Conservation (phyloP, 2,329 filamentous ascomycete genomes). For the Amphichorda felina region DNA sequence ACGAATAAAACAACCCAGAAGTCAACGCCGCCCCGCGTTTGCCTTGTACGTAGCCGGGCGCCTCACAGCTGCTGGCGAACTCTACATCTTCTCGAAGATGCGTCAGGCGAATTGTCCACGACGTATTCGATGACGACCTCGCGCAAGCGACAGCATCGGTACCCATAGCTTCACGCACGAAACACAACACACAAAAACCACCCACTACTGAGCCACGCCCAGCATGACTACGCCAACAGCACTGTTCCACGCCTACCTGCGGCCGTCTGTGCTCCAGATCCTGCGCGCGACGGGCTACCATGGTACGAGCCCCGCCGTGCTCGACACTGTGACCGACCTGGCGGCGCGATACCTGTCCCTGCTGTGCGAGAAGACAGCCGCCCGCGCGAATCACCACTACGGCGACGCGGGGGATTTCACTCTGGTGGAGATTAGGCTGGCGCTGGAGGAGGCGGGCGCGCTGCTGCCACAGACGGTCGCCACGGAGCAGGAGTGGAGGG, state of each 20-base stretch:
- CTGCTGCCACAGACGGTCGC: conserved; percentile 56
- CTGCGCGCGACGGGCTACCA: conserved; percentile 87
- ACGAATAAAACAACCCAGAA: too few species aligned
- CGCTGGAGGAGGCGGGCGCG: conserved; percentile 69
- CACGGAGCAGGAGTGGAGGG: conserved; percentile 56
- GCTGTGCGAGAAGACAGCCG: conserved; percentile 60
- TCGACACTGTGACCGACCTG: conserved; percentile 82
- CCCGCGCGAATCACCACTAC: conserved; percentile 58
- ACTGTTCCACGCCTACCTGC: conserved; percentile 65
- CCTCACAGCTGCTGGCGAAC: too few species aligned
- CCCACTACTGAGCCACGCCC: not conserved
- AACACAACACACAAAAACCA: not conserved
- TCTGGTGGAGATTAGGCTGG: conserved; percentile 72
- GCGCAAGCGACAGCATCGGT: not conserved
- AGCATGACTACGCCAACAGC: conserved; percentile 33
- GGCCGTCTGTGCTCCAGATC: conserved; percentile 80
- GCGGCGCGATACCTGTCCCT: conserved; percentile 69
- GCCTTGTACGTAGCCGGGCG: not conserved
- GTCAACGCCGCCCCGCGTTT: not conserved
- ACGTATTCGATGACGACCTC: not conserved
- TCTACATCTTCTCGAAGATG: not conserved
- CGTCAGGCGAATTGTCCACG: not conserved
- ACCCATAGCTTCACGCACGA: not conserved
- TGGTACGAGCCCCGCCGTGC: conserved; percentile 64
- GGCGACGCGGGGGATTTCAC: conserved; percentile 35